These are phyloP conservation scores for Gillenia trifoliata DNA, from an alignment of 306 rosid species.

Conservation along the genomic window DNA sequence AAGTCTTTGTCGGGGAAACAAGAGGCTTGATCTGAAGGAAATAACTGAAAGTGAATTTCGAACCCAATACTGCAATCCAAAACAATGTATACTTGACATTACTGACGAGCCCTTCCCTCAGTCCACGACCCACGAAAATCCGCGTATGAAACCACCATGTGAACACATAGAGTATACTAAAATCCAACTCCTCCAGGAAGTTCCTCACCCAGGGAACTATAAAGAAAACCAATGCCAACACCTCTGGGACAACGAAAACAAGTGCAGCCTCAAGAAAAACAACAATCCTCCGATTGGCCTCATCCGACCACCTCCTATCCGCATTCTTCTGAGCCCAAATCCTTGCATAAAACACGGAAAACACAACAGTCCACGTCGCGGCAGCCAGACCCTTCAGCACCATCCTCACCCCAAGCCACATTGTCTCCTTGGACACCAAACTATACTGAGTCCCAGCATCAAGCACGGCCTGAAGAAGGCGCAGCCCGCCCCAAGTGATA, in stretches of 20 bases:
- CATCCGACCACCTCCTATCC: conserved; percentile 51
- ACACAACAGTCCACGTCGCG: conserved; percentile 63
- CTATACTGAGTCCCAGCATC: conserved; percentile 97
- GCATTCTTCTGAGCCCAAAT: conserved; percentile 76
- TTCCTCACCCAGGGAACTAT: conserved; percentile 74
- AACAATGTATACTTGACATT: conserved; percentile 66
- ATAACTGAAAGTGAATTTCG: conserved; percentile 82
- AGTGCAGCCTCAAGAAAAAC: conserved; percentile 56
- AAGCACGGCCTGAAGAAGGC: conserved; percentile 79
- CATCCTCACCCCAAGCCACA: conserved; percentile 80
- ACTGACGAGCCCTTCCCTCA: conserved; percentile 74
- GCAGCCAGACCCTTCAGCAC: conserved; percentile 66
- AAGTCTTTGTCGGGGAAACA: conserved; percentile 62
- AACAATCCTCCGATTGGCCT: conserved; percentile 52
- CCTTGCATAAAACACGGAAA: conserved; percentile 57
- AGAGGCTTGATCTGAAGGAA: conserved; percentile 88
- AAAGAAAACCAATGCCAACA: conserved; percentile 60
- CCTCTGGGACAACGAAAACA: conserved; percentile 63
- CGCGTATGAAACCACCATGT: conserved; percentile 95
- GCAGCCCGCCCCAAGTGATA: conserved; percentile 73
- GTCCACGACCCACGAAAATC: conserved; percentile 79
- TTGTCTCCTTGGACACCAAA: conserved; percentile 73
- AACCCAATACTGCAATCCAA: conserved; percentile 65
- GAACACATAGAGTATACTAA: conserved; percentile 50
- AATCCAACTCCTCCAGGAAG: conserved; percentile 56